These are phyloP conservation scores for Pisolithus thermaeus DNA, from an alignment of 1,284 basidiomycete genomes.

Conservation along the genomic window DNA sequence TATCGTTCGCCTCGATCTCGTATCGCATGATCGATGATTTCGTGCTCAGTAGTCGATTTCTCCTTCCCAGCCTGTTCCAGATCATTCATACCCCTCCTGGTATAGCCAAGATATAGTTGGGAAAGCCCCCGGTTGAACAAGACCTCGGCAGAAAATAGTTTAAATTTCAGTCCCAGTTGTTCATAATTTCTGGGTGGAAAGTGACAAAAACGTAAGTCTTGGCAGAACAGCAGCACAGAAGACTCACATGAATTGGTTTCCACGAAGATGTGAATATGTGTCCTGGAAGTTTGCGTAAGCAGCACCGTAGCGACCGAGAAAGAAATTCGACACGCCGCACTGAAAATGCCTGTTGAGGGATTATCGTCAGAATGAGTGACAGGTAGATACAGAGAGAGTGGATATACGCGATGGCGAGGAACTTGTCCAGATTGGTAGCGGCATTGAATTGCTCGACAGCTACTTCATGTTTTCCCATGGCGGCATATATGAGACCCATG, in stretches of 20 bases:
- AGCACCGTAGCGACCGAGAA: constrained; percentile 70
- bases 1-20: constrained; percentile 73
- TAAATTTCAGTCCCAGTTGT: constrained; percentile 85
- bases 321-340: constrained; percentile 82
- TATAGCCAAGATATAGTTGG: constrained; percentile 55
- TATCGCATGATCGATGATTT: constrained; percentile 86
- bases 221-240: constrained; percentile 10
- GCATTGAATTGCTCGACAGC: constrained; percentile 76
- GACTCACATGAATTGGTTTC: constrained; percentile 75
- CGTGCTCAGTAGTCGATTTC: constrained; percentile 77
- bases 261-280: constrained; percentile 72
- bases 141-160: constrained; percentile 79
- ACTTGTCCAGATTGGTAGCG: constrained; percentile 73
- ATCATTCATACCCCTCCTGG: constrained; percentile 60
- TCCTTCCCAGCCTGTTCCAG: constrained; percentile 63
- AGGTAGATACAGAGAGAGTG: constrained; percentile 25
- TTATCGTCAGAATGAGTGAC: not conserved
- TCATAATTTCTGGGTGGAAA: constrained; percentile 62
- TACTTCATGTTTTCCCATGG: constrained; percentile 77
- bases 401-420: constrained; percentile 74
- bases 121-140: constrained; percentile 81
- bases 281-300: constrained; percentile 80
- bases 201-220: constrained; percentile 1
- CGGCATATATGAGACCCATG: constrained; percentile 87
- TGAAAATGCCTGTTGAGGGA: constrained; percentile 61